A percentile compares a stretch with the other conserved stretches of the same genome.
Conservation (phyloP, 73 alveolate genomes). For the Paramecium bursaria region DNA sequence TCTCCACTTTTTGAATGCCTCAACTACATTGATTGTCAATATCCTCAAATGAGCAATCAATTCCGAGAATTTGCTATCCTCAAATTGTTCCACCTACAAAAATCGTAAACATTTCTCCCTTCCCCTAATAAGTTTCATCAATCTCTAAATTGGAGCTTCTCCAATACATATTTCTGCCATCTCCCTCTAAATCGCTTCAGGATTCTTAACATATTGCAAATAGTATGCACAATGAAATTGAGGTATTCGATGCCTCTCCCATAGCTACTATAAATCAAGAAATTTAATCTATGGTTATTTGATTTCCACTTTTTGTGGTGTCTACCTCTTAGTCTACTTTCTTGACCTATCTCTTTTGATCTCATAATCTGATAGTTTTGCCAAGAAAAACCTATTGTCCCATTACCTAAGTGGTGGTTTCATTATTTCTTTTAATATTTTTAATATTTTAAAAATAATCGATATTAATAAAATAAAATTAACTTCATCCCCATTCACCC, state of each 20-base stretch:
- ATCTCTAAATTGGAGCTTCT: neutral
- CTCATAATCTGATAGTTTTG: slow-evolving; percentile 37
- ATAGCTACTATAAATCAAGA: slow-evolving; percentile 10
- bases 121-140: slow-evolving; percentile 19
- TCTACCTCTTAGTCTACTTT: neutral
- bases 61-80: slow-evolving; percentile 40
- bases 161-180: neutral
- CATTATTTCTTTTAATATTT: slow-evolving; percentile 22
- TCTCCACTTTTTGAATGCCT: slow-evolving; percentile 24
- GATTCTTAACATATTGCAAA: slow-evolving; percentile 38
- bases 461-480: too few relatives aligned
- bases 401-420: slow-evolving; percentile 42
- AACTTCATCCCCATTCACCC: neutral
- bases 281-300: slow-evolving; percentile 1
- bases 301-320: slow-evolving; percentile 8
- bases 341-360: slow-evolving; percentile 6
- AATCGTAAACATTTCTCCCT: slow-evolving; percentile 24
- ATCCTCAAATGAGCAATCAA: slow-evolving; percentile 27
- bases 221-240: slow-evolving; percentile 48
- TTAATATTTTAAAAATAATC: too few relatives aligned
- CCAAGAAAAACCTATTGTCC: slow-evolving; percentile 42
- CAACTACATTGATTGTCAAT: slow-evolving; percentile 43
- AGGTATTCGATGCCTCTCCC: slow-evolving; percentile 36
- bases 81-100: slow-evolving; percentile 20
- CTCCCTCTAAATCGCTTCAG: slow-evolving; percentile 31